phyloP scores from a whole-genome alignment of 371 early-diverging fungal genomes.

The Rhizopus stolonifer region DNA sequence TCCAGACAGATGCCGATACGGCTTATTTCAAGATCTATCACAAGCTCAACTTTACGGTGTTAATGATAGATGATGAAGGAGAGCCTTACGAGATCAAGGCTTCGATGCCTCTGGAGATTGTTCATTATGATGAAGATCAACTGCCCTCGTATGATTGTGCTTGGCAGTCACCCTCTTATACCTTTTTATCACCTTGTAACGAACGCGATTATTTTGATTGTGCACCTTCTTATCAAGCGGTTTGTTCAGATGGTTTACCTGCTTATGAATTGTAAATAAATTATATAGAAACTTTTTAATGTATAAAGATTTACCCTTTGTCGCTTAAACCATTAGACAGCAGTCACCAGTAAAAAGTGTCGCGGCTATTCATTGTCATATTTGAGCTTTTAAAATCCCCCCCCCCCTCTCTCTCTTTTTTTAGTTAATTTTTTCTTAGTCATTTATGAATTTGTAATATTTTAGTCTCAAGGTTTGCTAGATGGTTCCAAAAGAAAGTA shows the following conservation, averaged over 20 bases:
- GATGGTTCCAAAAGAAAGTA: too few relatives aligned
- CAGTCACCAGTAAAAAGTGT: too few relatives aligned
- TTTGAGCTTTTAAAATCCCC: too few relatives aligned
- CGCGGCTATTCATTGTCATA: too few relatives aligned
- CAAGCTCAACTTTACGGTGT: conserved; percentile 37
- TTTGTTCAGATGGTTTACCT: conserved; percentile 4
- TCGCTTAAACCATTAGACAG: too few relatives aligned
- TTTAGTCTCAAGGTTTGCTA: too few relatives aligned
- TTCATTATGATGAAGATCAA: conserved; percentile 9
- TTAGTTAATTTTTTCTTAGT: too few relatives aligned
- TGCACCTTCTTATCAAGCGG: conserved; percentile 13
- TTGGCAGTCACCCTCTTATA: conserved; percentile 18
- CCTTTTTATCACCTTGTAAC: not conserved
- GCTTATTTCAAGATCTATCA: conserved; percentile 34
- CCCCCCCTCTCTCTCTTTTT: too few relatives aligned
- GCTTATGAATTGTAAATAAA: conserved; percentile 12
- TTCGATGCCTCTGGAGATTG: conserved; percentile 30
- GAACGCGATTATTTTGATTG: too few relatives aligned
- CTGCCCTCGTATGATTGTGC: conserved; percentile 36
- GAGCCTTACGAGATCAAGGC: conserved; percentile 30
- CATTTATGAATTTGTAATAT: too few relatives aligned
- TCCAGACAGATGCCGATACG: conserved; percentile 32
- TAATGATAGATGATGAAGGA: conserved; percentile 25
- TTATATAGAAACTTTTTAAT: too few relatives aligned
- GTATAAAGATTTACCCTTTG: too few relatives aligned